A percentile compares a stretch with the other conserved stretches of the same genome.
Conservation (phyloP, 768 basidiomycete species). For the Plicaturopsis crispa region DNA sequence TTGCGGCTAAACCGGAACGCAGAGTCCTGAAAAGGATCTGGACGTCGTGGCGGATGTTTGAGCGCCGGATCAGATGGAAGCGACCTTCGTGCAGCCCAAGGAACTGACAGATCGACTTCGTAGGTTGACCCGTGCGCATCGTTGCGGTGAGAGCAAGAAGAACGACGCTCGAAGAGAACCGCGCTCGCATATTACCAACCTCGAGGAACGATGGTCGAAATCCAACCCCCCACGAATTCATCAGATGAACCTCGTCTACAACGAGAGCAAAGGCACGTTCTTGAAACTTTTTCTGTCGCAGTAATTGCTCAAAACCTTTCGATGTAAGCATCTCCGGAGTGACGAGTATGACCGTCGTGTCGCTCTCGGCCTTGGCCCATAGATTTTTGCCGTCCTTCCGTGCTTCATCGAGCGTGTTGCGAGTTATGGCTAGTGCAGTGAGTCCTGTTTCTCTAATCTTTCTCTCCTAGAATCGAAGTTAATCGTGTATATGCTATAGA, state of each 20-base stretch:
- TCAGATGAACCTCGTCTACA: constrained; percentile 20
- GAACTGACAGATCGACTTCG: constrained; percentile 10
- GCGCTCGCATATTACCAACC: constrained; percentile 12
- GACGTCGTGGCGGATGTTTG: constrained; percentile 18
- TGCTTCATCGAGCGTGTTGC: constrained; percentile 8
- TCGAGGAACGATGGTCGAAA: constrained; percentile 17
- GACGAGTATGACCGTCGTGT: constrained; percentile 11
- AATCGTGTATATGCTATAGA: background rate
- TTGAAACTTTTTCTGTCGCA: constrained; percentile 11
- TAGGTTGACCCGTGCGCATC: constrained; percentile 9
- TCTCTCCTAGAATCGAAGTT: background rate
- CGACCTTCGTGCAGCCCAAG: constrained; percentile 12
- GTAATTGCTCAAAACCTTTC: constrained; percentile 11
- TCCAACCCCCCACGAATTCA: constrained; percentile 15
- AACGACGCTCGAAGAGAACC: constrained; percentile 9
- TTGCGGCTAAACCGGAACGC: constrained; percentile 9
- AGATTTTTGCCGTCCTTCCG: constrained; percentile 6
- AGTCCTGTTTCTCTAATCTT: constrained; percentile 11
- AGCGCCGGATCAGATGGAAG: constrained; percentile 16
- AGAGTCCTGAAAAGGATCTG: constrained; percentile 15
- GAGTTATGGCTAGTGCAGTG: constrained; percentile 14
- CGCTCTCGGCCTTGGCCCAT: constrained; percentile 10
- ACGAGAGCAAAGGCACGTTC: constrained; percentile 14
- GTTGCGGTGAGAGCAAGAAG: constrained; percentile 15
- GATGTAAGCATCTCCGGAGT: constrained; percentile 17